Base-by-base conservation (phyloP, 1,284 basidiomycete genomes). In the Paramarasmius palmivorus region DNA sequence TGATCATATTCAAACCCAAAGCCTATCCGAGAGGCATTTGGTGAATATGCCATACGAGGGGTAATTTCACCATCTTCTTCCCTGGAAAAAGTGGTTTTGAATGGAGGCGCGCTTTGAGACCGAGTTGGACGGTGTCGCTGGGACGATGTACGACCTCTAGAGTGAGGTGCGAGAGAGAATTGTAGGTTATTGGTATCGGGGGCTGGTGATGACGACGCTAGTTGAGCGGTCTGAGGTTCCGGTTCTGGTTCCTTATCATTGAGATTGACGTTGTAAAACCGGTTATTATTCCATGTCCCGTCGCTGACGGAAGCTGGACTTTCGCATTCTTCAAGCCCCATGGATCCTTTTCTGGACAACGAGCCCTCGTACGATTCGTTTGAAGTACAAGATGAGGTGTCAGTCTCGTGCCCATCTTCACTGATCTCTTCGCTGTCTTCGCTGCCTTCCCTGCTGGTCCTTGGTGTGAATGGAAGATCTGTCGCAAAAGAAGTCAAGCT, bases 51-150 rank as follows among this genome's bases (percentile, higher is more conserved):
- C 9, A 57, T 37, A 26, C 61, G 55, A 15, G 61, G 52, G 40
- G 35, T 63, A 49, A 44, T 58, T 60, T 47, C 56, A 34, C 32
- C 58, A 61, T 54, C 41, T 57, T 54, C 41, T 57, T 45, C 52
- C 45, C 65, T 55, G 48, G 65, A 14, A 54, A 64, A 54, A 15
- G 50, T 32, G 53, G 61, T 57, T 58, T 63, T 56, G 63, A 70
- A 50, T 8, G 77, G 77, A 19, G 77, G 77, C 32, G 76, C 76
- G 49, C 76, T 77, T 45, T 70, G 74, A 12, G 76, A 78, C 29
- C 76, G 69, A 8, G 71, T 72, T 1, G 74, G 71, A 25, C 74
- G 67, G 54, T 77, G 75, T 39, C 70, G 63, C 36, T 57, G 55
- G 12, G 3, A 22, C 23, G 17, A 25, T 36, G 53, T 41, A 25